These are phyloP conservation scores for Chlamydomonas asymmetrica DNA, from an alignment of 139 green algal species.

Conservation along the genomic window DNA sequence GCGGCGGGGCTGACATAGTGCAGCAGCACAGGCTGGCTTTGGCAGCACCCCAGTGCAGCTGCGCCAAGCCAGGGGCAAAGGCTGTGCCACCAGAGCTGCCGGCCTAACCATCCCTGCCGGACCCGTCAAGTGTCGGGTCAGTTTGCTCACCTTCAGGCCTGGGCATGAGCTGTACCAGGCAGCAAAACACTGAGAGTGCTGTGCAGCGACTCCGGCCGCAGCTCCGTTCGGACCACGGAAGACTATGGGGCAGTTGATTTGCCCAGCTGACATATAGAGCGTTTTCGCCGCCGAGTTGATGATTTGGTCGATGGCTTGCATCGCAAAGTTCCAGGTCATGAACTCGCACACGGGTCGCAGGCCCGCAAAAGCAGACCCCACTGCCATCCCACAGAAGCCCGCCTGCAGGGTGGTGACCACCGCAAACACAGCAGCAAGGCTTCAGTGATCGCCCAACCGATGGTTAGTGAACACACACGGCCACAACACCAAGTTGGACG, in stretches of 20 bases:
- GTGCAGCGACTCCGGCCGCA: conserved; percentile 92
- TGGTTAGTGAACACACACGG: background rate
- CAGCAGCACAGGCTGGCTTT: background rate
- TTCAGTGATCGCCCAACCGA: too few species aligned
- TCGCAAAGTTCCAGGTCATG: conserved; percentile 99
- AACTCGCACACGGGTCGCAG: conserved; percentile 96
- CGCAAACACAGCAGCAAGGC: background rate
- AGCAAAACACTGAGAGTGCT: conserved; percentile 98
- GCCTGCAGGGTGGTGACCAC: conserved; percentile 69
- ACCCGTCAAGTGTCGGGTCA: too few species aligned
- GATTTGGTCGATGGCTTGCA: conserved; percentile 99
- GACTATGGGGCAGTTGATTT: conserved; percentile 93
- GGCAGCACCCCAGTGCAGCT: background rate
- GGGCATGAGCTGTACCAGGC: conserved; percentile 94
- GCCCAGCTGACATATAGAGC: conserved; percentile 97
- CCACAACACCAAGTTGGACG: too few species aligned
- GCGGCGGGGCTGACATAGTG: too few species aligned
- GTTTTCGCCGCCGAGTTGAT: conserved; percentile 98
- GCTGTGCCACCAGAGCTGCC: too few species aligned
- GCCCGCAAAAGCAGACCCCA: conserved; percentile 92
- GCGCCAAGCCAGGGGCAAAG: too few species aligned
- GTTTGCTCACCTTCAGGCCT: conserved; percentile 94
- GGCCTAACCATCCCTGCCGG: too few species aligned
- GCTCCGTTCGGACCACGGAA: conserved; percentile 98
- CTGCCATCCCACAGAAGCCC: conserved; percentile 95